Base-by-base conservation (phyloP, 768 basidiomycete genomes). In the Daedaleopsis sinensis region DNA sequence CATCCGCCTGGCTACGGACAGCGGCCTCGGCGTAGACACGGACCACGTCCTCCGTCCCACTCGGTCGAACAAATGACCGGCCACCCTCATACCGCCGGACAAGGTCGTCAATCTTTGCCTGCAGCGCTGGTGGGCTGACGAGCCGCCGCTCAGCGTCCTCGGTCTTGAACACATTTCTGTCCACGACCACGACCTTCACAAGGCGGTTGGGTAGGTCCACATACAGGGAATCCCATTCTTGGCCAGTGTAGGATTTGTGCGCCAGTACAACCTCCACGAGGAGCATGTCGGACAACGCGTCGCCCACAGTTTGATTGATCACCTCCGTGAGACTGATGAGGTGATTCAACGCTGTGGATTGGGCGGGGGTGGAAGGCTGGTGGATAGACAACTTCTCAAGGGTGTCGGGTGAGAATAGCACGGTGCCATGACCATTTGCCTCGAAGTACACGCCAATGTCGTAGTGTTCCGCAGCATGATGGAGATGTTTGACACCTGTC, bases 391-490 rank as follows among this genome's bases (percentile, higher is more conserved):
- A 79, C 48, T 73, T 82, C 23, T 84, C 78, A 58, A 89, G 81
- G 4, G 94, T 90, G 19, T 82, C 73, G 8, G 82, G 84, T 13
- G 97, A 98, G 78, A 99, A 98, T 57, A 98, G 76, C 50, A 98
- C 94, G 3, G 97, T 99, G 36, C 97, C 97, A 68, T 99, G 97
- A 2, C 97, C 97, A 72, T 99, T 99, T 37, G 97, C 97, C 74
- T 99, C 97, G 69, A 99, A 99, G 77, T 99, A 99, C 48, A 99
- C 93, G n/a, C 97, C 97, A 57, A 99, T 83, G 71, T 94, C 85
- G 75, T 89, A 98, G 68, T 88, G 85, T 68, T 96, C 93, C 12
- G 97, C 97, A 16, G 96, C 97, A 71, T 98, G 96, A 72, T 99
- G 97, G 51, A 98, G 85, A 72, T 98, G 92, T 75, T 99, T 99